Conservation (phyloP, 106 monocot species). For the Phalaenopsis equestris region DNA sequence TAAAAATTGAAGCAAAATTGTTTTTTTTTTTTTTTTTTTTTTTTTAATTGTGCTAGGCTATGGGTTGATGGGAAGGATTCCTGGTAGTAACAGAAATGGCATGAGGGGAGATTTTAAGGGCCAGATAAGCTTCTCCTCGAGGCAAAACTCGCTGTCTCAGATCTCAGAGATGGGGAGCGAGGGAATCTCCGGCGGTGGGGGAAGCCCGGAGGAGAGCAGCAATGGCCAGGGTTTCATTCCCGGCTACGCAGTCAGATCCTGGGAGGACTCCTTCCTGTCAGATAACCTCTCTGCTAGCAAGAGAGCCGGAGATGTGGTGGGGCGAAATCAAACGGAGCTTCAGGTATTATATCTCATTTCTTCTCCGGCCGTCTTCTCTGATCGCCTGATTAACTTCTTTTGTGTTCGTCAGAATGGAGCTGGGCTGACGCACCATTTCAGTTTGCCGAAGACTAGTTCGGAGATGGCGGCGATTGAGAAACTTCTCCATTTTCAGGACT, state of each 20-base stretch:
- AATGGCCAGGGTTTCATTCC: slow-evolving; percentile 34
- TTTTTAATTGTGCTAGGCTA: slow-evolving; percentile 27
- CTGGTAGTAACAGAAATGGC: slow-evolving; percentile 8
- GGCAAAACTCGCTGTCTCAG: slow-evolving; percentile 67
- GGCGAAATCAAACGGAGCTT: slow-evolving; percentile 24
- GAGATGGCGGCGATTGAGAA: slow-evolving; percentile 66
- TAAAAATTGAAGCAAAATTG: not conserved
- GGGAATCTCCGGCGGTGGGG: slow-evolving; percentile 34
- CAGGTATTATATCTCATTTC: slow-evolving; percentile 21
- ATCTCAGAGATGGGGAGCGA: slow-evolving; percentile 63
- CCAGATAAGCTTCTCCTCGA: slow-evolving; percentile 65
- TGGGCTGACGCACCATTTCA: slow-evolving; percentile 53
- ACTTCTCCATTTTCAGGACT: slow-evolving; percentile 82
- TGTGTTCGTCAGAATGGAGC: slow-evolving; percentile 24
- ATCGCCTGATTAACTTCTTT: not conserved
- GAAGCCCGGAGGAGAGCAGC: slow-evolving; percentile 14
- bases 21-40: not conserved
- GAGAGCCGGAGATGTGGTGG: slow-evolving; percentile 20
- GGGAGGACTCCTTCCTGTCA: slow-evolving; percentile 52
- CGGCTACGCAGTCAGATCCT: slow-evolving; percentile 41
- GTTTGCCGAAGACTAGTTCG: slow-evolving; percentile 53
- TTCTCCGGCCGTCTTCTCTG: not conserved
- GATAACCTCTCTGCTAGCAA: slow-evolving; percentile 36
- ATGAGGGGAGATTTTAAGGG: slow-evolving; percentile 16
- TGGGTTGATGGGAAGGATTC: slow-evolving; percentile 30